Base-by-base conservation (phyloP, 805 yeast genomes). In the Ogataea ramenticola region DNA sequence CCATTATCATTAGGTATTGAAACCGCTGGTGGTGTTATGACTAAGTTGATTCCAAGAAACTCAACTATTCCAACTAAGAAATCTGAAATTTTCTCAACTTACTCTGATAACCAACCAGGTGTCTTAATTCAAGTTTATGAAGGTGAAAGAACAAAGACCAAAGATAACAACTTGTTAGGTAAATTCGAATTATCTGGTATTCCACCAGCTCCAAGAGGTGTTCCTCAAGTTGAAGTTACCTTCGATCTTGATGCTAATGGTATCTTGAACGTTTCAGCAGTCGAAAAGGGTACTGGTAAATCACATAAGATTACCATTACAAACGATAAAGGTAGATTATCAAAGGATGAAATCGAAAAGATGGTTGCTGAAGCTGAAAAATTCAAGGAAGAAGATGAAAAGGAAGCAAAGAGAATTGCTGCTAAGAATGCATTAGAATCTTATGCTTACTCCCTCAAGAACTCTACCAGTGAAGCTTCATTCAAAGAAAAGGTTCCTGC, bases 211-310 rank as follows among this genome's bases (percentile, higher is more conserved):
- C 85, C 86, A 41, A 85, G 86, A 60, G 93, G 95, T 44, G 77
- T 76, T 33, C 90, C 93, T 14, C 91, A 85, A 59, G 79, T 85
- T 46, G 79, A 76, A 41, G 93, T 85, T 8, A 75, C 84, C 1
- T 85, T 85, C 57, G 87, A 80, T 55, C 80, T 85, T 46, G 91
- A 85, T 64, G 90, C 90, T 4, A 89, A 85, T 62, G 93, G 95
- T 38, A 77, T 77, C 45, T 69, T 77, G 52, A 74, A 73, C 45
- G 82, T 77, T 17, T 66, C 77, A 43, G 82, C 81, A 8, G 63
- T 70, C n/a, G 82, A 77, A 52, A 75, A 72, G 57, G 74, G 71
- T 49, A 73, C 76, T 39, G 71, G 73, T 47, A 74, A 75, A 59
- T 57, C 74, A 36, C 79, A 75, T 32, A 72, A 78, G 46, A 71